phyloP scores from a whole-genome alignment of 352 stramenopile genomes.

The Phytophthora sp. region DNA sequence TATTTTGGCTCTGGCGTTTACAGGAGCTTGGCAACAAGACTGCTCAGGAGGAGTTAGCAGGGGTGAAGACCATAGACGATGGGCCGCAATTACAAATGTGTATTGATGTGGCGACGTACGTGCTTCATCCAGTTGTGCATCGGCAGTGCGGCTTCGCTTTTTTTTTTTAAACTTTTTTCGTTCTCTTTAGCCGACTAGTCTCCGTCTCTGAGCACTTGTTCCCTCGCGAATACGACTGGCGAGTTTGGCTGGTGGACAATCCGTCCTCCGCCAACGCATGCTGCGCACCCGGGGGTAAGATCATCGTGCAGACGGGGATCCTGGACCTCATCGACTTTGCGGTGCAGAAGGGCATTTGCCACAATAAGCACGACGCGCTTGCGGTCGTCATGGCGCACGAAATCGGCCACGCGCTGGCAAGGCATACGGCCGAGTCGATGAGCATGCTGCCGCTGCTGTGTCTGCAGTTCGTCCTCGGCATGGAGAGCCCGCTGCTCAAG shows the following conservation, averaged over 20 bases:
- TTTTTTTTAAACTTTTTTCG: background rate
- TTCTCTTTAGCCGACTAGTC: slow-evolving; percentile 48
- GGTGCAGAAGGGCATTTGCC: slow-evolving; percentile 59
- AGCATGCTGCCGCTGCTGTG: slow-evolving; percentile 64
- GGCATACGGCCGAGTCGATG: slow-evolving; percentile 67
- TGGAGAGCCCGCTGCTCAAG: slow-evolving; percentile 67
- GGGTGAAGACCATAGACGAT: slow-evolving; percentile 45
- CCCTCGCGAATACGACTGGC: slow-evolving; percentile 68
- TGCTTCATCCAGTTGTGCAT: slow-evolving; percentile 10
- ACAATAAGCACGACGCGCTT: slow-evolving; percentile 67
- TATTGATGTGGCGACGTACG: slow-evolving; percentile 68
- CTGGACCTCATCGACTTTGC: slow-evolving; percentile 69
- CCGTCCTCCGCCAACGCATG: slow-evolving; percentile 58
- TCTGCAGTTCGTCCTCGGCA: slow-evolving; percentile 49
- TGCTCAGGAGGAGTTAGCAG: slow-evolving; percentile 48
- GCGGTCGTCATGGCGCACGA: slow-evolving; percentile 73
- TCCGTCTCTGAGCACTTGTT: slow-evolving; percentile 72
- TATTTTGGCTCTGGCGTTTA: background rate
- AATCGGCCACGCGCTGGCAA: slow-evolving; percentile 66
- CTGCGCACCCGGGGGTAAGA: slow-evolving; percentile 70
- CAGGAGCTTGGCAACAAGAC: slow-evolving; percentile 65
- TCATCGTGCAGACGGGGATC: slow-evolving; percentile 74
- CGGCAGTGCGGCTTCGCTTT: no score
- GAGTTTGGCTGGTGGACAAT: slow-evolving; percentile 62
- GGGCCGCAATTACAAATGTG: slow-evolving; percentile 61